Percentiles rank a stretch among this genome's conserved stretches.
These are phyloP conservation scores for Agrocybe praecox DNA, from an alignment of 768 basidiomycete genomes.

Conservation along the genomic window DNA sequence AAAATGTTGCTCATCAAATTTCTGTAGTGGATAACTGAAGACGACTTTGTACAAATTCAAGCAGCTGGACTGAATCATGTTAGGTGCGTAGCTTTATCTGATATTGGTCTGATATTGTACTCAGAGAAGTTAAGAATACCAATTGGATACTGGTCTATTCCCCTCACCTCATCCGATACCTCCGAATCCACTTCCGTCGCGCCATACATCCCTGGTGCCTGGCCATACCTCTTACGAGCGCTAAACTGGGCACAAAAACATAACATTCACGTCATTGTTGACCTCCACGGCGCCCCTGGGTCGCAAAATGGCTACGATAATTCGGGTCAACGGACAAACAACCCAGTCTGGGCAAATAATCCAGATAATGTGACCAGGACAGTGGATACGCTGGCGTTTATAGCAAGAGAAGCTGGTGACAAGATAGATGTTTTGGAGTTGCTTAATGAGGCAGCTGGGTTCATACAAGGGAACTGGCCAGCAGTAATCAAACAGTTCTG, in stretches of 20 bases:
- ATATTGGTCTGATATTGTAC: background rate
- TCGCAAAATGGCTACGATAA: slow-evolving; percentile 75
- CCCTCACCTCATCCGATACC: slow-evolving; percentile 56
- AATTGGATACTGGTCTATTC: slow-evolving; percentile 81
- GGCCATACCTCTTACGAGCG: slow-evolving; percentile 66
- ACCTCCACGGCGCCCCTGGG: slow-evolving; percentile 76
- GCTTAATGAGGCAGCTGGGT: slow-evolving; percentile 72
- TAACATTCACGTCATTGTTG: slow-evolving; percentile 70
- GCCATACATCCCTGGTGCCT: slow-evolving; percentile 67
- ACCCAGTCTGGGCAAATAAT: slow-evolving; percentile 57
- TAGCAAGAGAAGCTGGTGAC: slow-evolving; percentile 55
- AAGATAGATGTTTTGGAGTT: slow-evolving; percentile 67
- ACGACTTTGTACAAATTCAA: slow-evolving; percentile 66
- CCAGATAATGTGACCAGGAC: slow-evolving; percentile 54
- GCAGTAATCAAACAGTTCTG: slow-evolving; percentile 54
- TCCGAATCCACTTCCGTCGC: slow-evolving; percentile 44
- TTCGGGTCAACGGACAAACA: slow-evolving; percentile 62
- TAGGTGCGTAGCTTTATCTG: slow-evolving; percentile 43
- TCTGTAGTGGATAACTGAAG: slow-evolving; percentile 52
- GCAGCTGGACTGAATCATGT: slow-evolving; percentile 74
- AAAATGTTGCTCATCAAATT: slow-evolving; percentile 1
- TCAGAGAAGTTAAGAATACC: slow-evolving; percentile 53
- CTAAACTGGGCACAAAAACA: slow-evolving; percentile 66
- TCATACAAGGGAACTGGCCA: slow-evolving; percentile 42
- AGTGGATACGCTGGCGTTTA: slow-evolving; percentile 57